These are phyloP conservation scores for Alternaria consortialis DNA, from an alignment of 2,329 filamentous ascomycete genomes.

Conservation along the genomic window DNA sequence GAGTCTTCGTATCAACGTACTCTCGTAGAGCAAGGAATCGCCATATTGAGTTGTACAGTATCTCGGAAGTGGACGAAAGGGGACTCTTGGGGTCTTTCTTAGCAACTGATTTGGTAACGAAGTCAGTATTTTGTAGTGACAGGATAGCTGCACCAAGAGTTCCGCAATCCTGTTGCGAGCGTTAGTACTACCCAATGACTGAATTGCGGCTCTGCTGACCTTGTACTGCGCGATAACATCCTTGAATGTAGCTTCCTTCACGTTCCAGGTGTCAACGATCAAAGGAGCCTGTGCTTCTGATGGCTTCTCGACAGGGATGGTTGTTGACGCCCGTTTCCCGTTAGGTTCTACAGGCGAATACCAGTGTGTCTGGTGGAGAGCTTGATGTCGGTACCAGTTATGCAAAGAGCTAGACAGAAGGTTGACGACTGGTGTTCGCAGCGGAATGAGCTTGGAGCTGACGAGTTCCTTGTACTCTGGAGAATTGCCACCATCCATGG, in stretches of 20 bases:
- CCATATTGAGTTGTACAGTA: slow-evolving; percentile 81
- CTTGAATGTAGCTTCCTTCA: slow-evolving; percentile 67
- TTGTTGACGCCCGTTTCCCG: slow-evolving; percentile 59
- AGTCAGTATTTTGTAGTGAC: slow-evolving; percentile 73
- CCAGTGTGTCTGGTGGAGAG: slow-evolving; percentile 83
- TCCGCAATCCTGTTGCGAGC: slow-evolving; percentile 32
- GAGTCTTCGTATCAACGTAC: slow-evolving; percentile 76
- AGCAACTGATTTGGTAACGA: slow-evolving; percentile 73
- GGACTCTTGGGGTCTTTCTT: slow-evolving; percentile 59
- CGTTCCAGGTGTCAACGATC: slow-evolving; percentile 73
- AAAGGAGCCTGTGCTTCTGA: slow-evolving; percentile 60
- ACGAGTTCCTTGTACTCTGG: slow-evolving; percentile 83
- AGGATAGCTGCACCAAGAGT: slow-evolving; percentile 62
- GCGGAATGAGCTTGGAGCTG: slow-evolving; percentile 74
- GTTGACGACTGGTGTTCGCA: slow-evolving; percentile 79
- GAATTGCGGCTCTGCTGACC: slow-evolving; percentile 18
- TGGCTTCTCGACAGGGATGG: slow-evolving; percentile 67
- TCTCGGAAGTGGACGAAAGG: slow-evolving; percentile 72
- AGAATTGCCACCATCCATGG: slow-evolving; percentile 82
- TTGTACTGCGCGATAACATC: slow-evolving; percentile 45
- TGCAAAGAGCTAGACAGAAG: slow-evolving; percentile 82
- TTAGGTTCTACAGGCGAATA: slow-evolving; percentile 58
- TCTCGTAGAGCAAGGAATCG: slow-evolving; percentile 88
- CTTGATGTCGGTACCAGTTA: slow-evolving; percentile 82
- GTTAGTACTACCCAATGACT: slow-evolving; percentile 16